Conservation (phyloP, 176 grass and related monocot species). For the Zea luxurians region DNA sequence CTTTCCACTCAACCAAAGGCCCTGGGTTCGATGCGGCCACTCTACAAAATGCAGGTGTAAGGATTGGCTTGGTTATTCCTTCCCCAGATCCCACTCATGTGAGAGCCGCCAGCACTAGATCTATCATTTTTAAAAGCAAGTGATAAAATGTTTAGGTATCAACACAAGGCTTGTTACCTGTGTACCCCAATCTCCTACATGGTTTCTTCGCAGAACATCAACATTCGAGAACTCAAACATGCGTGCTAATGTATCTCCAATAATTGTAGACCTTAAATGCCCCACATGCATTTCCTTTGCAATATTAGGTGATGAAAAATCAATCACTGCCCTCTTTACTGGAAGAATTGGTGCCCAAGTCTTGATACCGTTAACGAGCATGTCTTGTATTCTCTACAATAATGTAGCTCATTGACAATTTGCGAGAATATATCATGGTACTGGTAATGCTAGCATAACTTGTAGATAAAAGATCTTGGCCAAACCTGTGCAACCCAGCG, state of each 20-base stretch:
- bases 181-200: conserved; percentile 98
- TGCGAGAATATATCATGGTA: conserved; percentile 11
- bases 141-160: background rate
- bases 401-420: conserved; percentile 24
- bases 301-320: conserved; percentile 97
- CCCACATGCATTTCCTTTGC: conserved; percentile 99
- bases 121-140: too few species aligned
- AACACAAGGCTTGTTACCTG: conserved; percentile 53
- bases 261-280: conserved; percentile 90
- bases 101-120: too few species aligned
- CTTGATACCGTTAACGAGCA: conserved; percentile 79
- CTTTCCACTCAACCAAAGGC: too few species aligned
- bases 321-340: conserved; percentile 67
- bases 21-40: too few species aligned
- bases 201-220: conserved; percentile 84
- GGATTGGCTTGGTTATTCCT: too few species aligned
- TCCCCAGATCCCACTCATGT: too few species aligned
- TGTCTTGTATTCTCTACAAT: conserved; percentile 78
- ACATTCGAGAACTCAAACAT: conserved; percentile 98
- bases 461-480: conserved; percentile 16
- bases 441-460: conserved; percentile 11
- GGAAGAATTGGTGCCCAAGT: conserved; percentile 82
- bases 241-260: conserved; percentile 83
- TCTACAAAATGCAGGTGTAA: too few species aligned
- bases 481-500: conserved; percentile 84